Evolutionary conservation across 148 eudicot species (phyloP).

Genomic region (Polygonum maritimum): DNA sequence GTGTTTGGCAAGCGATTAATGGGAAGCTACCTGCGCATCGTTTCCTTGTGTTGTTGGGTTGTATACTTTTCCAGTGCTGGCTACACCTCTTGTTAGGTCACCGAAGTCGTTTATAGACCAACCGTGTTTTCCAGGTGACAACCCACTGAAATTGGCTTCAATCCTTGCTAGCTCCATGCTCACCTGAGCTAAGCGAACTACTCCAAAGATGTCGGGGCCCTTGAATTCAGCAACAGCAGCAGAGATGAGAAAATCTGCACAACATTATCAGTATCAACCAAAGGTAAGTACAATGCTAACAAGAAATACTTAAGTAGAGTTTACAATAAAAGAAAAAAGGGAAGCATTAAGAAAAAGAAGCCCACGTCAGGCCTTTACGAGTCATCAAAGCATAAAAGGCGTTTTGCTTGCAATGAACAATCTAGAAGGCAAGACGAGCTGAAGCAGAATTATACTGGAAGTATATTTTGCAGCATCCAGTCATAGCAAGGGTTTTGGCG

Average conservation of each 20-base stretch:
- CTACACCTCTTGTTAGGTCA: conserved; percentile 78
- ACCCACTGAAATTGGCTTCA: conserved; percentile 82
- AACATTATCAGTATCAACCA: background rate
- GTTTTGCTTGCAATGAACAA: background rate
- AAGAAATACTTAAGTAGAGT: background rate
- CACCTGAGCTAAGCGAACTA: conserved; percentile 83
- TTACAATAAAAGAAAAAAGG: background rate
- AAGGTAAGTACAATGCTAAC: background rate
- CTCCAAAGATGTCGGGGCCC: conserved; percentile 85
- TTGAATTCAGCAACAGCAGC: conserved; percentile 97
- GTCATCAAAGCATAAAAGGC: background rate
- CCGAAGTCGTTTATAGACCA: conserved; percentile 92
- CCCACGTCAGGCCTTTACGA: background rate
- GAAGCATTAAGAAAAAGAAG: background rate
- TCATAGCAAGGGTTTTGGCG: background rate
- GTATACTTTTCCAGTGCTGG: conserved; percentile 85
- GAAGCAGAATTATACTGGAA: background rate
- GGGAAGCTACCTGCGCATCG: conserved; percentile 45
- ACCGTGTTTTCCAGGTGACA: conserved; percentile 85
- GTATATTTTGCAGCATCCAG: background rate
- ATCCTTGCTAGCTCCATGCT: conserved; percentile 88
- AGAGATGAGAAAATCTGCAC: conserved; percentile 80
- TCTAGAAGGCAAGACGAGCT: background rate
- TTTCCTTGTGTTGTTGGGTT: conserved; percentile 30
- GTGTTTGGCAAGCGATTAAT: background rate